phyloP scores from a whole-genome alignment of 129 eudicot genomes.

The Mikania micrantha region DNA sequence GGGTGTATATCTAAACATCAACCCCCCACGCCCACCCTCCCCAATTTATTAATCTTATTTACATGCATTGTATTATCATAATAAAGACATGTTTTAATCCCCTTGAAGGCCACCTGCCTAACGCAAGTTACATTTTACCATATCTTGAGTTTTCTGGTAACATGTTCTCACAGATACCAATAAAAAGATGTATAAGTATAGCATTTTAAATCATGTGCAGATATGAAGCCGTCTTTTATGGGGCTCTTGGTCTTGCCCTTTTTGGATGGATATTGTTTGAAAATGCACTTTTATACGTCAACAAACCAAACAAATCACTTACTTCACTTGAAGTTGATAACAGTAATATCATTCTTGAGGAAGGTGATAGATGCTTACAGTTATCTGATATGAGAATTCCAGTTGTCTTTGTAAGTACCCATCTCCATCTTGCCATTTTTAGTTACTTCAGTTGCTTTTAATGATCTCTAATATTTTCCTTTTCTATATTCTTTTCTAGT shows the following conservation, averaged over 20 bases:
- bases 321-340: conserved; percentile 35
- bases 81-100: background rate
- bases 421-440: background rate
- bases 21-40: background rate
- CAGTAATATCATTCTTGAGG: conserved; percentile 37
- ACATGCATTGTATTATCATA: background rate
- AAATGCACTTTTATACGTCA: conserved; percentile 49
- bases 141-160: no score
- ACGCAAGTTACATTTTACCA: no score
- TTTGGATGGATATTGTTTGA: conserved; percentile 92
- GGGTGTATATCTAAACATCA: conserved; percentile 47
- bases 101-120: no score
- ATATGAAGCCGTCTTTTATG: conserved; percentile 92
- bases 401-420: conserved; percentile 68
- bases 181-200: background rate
- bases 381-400: conserved; percentile 84
- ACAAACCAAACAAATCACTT: conserved; percentile 36
- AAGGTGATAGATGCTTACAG: conserved; percentile 55
- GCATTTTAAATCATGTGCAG: conserved; percentile 32
- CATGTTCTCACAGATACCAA: no score
- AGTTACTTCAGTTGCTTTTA: background rate
- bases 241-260: conserved; percentile 83
- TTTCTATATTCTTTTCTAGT: conserved; percentile 34
- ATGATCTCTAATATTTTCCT: conserved; percentile 6
- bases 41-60: background rate